Conservation (phyloP, 805 yeast species). For the Kuraishia ogatae region DNA sequence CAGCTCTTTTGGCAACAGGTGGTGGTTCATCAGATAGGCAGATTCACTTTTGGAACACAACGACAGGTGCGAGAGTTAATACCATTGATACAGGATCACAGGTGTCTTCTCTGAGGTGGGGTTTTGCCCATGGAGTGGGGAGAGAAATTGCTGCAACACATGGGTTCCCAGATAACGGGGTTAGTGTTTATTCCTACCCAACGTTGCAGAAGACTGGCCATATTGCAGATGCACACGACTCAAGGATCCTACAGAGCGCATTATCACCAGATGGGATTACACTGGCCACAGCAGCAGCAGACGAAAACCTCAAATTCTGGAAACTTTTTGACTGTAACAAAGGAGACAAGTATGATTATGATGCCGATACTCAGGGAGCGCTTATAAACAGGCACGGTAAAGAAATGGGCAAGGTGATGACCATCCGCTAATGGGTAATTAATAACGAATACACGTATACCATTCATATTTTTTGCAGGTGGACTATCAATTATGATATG, state of each 20-base stretch:
- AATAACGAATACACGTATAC: background rate
- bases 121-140: constrained; percentile 62
- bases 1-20: constrained; percentile 83
- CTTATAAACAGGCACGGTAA: constrained; percentile 26
- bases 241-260: constrained; percentile 75
- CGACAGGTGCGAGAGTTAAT: constrained; percentile 80
- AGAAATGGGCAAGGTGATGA: constrained; percentile 42
- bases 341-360: background rate
- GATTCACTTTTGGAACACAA: constrained; percentile 92
- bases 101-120: constrained; percentile 92
- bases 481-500: background rate
- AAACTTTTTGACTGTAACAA: constrained; percentile 56
- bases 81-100: constrained; percentile 90
- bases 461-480: no score
- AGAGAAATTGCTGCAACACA: constrained; percentile 87
- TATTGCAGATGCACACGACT: constrained; percentile 79
- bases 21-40: constrained; percentile 90
- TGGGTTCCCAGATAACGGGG: constrained; percentile 83
- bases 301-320: constrained; percentile 94
- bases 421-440: constrained; percentile 28
- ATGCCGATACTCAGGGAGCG: constrained; percentile 14
- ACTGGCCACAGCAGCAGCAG: constrained; percentile 91
- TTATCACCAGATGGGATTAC: constrained; percentile 87
- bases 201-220: constrained; percentile 82
- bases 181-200: constrained; percentile 80